A percentile compares a stretch with the other conserved stretches of the same genome.
These are phyloP conservation scores for Apiospora aurea DNA, from an alignment of 2,329 filamentous ascomycete species.

Conservation along the genomic window DNA sequence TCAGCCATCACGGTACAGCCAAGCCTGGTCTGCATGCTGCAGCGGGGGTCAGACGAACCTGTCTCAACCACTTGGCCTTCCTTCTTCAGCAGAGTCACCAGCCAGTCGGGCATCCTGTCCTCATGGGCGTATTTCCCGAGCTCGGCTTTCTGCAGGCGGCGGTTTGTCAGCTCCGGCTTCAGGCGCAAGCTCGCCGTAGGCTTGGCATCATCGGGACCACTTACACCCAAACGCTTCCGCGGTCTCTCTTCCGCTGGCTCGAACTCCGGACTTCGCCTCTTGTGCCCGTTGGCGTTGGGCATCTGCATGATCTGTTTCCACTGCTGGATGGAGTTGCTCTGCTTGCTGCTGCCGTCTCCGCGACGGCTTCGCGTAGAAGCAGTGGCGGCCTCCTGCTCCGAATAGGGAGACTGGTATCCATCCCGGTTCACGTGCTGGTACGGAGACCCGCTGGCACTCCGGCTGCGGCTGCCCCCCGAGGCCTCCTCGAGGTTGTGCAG, in stretches of 20 bases:
- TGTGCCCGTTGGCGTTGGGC: slow-evolving; percentile 29
- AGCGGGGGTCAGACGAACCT: slow-evolving; percentile 47
- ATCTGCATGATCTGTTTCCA: slow-evolving; percentile 43
- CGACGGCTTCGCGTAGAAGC: not conserved
- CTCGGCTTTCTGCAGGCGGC: slow-evolving; percentile 59
- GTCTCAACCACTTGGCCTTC: slow-evolving; percentile 62
- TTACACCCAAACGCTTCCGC: slow-evolving; percentile 43
- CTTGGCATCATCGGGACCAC: slow-evolving; percentile 26
- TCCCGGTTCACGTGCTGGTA: not conserved
- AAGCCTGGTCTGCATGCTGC: not conserved
- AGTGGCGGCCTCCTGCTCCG: slow-evolving; percentile 1
- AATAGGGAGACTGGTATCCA: slow-evolving; percentile 25
- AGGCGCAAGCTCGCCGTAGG: not conserved
- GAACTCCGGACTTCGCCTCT: not conserved
- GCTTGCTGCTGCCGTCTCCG: not conserved
- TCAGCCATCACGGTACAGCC: not conserved
- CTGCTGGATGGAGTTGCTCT: slow-evolving; percentile 29
- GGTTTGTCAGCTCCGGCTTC: slow-evolving; percentile 5
- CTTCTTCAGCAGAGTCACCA: slow-evolving; percentile 67
- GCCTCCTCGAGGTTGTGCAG: slow-evolving; percentile 61
- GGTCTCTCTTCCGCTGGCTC: slow-evolving; percentile 12
- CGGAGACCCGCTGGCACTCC: slow-evolving; percentile 10
- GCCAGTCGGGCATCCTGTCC: slow-evolving; percentile 75
- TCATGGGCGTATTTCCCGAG: slow-evolving; percentile 77
- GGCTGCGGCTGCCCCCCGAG: not conserved